phyloP scores from a whole-genome alignment of 2,329 filamentous ascomycete species.

The Volutella citrinella region DNA sequence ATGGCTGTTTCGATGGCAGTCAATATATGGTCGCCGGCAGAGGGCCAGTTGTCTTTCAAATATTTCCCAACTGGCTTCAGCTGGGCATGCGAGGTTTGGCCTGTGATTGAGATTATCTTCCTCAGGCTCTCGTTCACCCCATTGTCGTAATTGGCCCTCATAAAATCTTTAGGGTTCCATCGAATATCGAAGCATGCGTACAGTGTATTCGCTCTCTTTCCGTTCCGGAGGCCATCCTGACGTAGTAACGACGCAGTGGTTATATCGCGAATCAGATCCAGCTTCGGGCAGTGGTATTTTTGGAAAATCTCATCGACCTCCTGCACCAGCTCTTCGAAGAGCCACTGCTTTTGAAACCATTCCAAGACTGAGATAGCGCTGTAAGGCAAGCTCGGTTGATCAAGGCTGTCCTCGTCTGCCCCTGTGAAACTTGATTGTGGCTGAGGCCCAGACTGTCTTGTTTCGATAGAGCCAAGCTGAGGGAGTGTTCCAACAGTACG shows the following conservation, averaged over 20 bases:
- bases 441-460: too few species aligned
- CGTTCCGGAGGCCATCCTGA: neutral
- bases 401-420: too few species aligned
- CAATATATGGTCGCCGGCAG: neutral
- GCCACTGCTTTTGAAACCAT: neutral
- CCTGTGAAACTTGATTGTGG: too few species aligned
- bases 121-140: neutral
- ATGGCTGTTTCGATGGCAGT: neutral
- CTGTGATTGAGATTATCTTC: slow-evolving; percentile 1
- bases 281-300: neutral
- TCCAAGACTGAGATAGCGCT: too few species aligned
- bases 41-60: neutral
- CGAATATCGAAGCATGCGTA: neutral
- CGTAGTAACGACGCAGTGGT: neutral
- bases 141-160: slow-evolving; percentile 1
- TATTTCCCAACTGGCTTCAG: slow-evolving; percentile 1
- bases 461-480: too few species aligned
- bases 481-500: too few species aligned
- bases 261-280: neutral
- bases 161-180: neutral
- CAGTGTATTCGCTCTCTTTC: neutral
- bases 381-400: too few species aligned
- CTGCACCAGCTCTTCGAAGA: neutral
- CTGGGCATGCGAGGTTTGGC: neutral
- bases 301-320: neutral